Evolutionary conservation across 176 grass and related monocot species (phyloP).

Genomic region (Echinochloa phyllopogon): DNA sequence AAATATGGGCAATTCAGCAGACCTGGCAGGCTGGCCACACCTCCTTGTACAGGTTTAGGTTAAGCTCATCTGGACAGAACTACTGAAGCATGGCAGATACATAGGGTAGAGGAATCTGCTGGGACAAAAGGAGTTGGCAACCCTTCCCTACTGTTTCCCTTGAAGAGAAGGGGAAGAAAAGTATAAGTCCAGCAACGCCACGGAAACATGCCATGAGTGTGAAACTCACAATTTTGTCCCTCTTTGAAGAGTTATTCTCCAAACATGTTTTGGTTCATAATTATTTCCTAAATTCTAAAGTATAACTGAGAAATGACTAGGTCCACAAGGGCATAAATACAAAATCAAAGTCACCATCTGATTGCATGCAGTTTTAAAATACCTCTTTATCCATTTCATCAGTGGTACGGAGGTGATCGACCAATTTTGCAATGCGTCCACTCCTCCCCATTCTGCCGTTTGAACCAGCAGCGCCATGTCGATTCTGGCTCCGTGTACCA

Average conservation of each 20-base stretch:
- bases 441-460: constrained; percentile 62
- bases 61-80: constrained; percentile 6
- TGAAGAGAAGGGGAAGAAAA: neutral
- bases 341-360: constrained; percentile 1
- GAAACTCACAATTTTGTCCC: neutral
- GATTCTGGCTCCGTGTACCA: constrained; percentile 79
- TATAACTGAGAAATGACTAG: neutral
- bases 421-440: constrained; percentile 65
- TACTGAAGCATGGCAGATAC: constrained; percentile 2
- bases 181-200: constrained; percentile 19
- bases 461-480: constrained; percentile 62
- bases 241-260: constrained; percentile 7
- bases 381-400: constrained; percentile 75
- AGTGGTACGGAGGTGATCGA: constrained; percentile 59
- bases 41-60: constrained; percentile 2
- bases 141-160: neutral
- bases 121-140: constrained; percentile 6
- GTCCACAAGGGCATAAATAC: constrained; percentile 23
- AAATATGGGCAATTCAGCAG: constrained; percentile 31
- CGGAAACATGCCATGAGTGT: neutral
- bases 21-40: neutral
- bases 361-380: constrained; percentile 25
- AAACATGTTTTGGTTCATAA: constrained; percentile 33
- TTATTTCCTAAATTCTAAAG: constrained; percentile 16
- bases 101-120: constrained; percentile 20